Evolutionary conservation across 192 early-diverging fungal genomes (phyloP).

Genomic region (Gaertneriomyces semiglobifer): DNA sequence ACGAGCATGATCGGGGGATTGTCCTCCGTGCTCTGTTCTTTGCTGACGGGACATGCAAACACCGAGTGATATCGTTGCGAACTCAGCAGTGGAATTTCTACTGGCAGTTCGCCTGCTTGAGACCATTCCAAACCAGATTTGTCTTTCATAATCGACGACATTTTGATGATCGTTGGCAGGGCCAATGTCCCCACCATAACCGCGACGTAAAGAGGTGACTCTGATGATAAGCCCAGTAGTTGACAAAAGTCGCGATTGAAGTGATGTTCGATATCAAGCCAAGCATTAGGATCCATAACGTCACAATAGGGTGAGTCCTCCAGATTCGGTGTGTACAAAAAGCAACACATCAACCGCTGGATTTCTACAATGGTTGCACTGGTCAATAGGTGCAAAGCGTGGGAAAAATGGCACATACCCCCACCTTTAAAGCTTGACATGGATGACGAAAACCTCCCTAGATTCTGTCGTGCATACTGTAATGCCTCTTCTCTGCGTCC

Average conservation of each 20-base stretch:
- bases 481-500: constrained; percentile 58
- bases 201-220: constrained; percentile 66
- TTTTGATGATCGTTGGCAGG: constrained; percentile 88
- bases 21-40: constrained; percentile 86
- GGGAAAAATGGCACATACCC: neutral
- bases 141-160: constrained; percentile 83
- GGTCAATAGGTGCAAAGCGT: neutral
- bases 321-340: constrained; percentile 46
- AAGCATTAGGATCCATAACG: constrained; percentile 53
- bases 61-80: constrained; percentile 89
- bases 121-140: constrained; percentile 83
- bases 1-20: constrained; percentile 98
- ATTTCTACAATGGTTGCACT: constrained; percentile 42
- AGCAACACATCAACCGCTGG: constrained; percentile 49
- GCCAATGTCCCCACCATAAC: constrained; percentile 77
- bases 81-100: constrained; percentile 84
- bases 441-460: constrained; percentile 58
- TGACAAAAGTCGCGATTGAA: constrained; percentile 81
- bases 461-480: constrained; percentile 67
- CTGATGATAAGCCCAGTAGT: constrained; percentile 66
- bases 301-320: constrained; percentile 53
- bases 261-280: constrained; percentile 55
- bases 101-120: constrained; percentile 85
- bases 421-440: constrained; percentile 52
- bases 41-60: constrained; percentile 95